Percentiles rank a stretch among this genome's conserved stretches.
These are phyloP conservation scores for Catharanthus roseus DNA, from an alignment of 257 asterid species.

Conservation along the genomic window DNA sequence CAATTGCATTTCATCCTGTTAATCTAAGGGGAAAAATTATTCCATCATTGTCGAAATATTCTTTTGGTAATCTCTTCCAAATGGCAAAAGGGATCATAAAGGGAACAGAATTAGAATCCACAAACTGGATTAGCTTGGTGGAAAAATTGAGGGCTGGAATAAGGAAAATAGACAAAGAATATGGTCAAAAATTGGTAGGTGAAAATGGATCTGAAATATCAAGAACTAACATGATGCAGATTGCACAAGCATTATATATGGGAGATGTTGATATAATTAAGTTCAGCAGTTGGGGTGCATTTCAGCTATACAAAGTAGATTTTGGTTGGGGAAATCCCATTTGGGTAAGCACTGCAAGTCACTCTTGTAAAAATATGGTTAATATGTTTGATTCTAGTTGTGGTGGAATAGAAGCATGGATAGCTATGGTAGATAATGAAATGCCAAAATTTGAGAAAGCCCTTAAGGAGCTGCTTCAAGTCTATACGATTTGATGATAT, in stretches of 20 bases:
- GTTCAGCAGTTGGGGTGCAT: conserved; percentile 44
- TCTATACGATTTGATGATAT: no score
- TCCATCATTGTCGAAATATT: conserved; percentile 29
- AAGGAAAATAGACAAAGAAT: conserved; percentile 23
- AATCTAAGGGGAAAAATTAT: conserved; percentile 39
- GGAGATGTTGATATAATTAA: conserved; percentile 29
- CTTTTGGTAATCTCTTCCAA: conserved; percentile 61
- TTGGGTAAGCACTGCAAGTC: conserved; percentile 32
- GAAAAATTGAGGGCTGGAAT: conserved; percentile 39
- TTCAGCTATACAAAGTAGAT: conserved; percentile 34
- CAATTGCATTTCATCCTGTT: conserved; percentile 34
- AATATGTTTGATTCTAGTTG: conserved; percentile 24
- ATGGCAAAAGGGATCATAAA: conserved; percentile 23
- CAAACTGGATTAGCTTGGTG: conserved; percentile 33
- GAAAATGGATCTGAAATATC: conserved; percentile 37
- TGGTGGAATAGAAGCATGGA: conserved; percentile 35
- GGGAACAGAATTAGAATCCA: conserved; percentile 14
- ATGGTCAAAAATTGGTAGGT: conserved; percentile 20
- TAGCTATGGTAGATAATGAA: conserved; percentile 20
- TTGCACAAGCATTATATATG: not conserved
- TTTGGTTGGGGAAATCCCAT: conserved; percentile 65
- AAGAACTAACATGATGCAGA: conserved; percentile 33
- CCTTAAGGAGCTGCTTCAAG: conserved; percentile 7
- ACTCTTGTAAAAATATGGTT: conserved; percentile 13
- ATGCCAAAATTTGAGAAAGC: conserved; percentile 21